A percentile compares a stretch with the other conserved stretches of the same genome.
Conservation (phyloP, 352 stramenopile genomes). For the Pelagophyceae sp. region DNA sequence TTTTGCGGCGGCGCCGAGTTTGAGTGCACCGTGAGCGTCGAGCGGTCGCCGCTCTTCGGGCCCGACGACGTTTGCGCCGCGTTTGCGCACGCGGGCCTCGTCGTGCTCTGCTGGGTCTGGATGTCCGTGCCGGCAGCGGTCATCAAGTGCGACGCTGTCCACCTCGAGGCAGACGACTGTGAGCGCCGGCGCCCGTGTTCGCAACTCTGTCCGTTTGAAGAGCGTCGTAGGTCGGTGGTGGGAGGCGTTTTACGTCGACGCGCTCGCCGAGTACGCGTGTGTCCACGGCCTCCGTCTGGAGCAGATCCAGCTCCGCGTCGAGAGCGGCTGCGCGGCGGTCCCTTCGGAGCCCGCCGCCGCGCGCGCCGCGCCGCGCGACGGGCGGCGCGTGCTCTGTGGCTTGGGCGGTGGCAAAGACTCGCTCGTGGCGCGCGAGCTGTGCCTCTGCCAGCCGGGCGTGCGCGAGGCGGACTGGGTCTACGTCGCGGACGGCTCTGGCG, state of each 20-base stretch:
- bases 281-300: neutral
- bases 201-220: too few relatives aligned
- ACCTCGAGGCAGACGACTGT: neutral
- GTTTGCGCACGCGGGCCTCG: neutral
- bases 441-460: neutral
- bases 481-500: slow-evolving; percentile 1
- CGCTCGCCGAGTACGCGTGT: slow-evolving; percentile 3
- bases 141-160: too few relatives aligned
- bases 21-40: neutral
- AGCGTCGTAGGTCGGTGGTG: too few relatives aligned
- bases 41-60: neutral
- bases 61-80: neutral
- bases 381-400: neutral
- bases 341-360: neutral
- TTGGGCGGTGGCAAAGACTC: slow-evolving; percentile 19
- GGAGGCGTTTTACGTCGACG: slow-evolving; percentile 8
- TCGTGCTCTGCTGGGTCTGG: slow-evolving; percentile 16
- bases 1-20: neutral
- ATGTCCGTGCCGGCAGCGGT: neutral
- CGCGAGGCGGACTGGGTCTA: neutral
- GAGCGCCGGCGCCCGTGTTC: too few relatives aligned
- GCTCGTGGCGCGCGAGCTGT: slow-evolving; percentile 4
- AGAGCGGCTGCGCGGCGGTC: neutral
- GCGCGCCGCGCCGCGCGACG: too few relatives aligned
- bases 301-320: neutral